Conservation (phyloP, 371 early-diverging fungal species). For the Rhizopus stolonifer region DNA sequence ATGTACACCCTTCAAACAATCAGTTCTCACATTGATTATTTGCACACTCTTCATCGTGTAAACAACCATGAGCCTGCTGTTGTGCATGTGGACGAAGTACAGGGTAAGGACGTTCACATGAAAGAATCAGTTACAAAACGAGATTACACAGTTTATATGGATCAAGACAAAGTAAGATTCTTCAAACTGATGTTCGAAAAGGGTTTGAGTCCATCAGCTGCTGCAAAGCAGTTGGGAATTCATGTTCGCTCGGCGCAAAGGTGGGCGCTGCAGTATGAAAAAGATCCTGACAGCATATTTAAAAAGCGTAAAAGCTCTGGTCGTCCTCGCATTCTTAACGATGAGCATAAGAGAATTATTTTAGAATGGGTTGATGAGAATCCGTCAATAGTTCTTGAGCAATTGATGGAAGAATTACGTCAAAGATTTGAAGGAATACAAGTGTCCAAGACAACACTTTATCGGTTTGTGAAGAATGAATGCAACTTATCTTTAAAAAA, state of each 20-base stretch:
- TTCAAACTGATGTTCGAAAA: too few relatives aligned
- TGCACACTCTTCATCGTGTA: not conserved
- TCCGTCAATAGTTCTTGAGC: too few relatives aligned
- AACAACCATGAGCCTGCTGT: not conserved
- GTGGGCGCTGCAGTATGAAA: conserved; percentile 19
- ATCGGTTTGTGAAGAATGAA: too few relatives aligned
- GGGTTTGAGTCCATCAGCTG: too few relatives aligned
- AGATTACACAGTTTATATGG: conserved; percentile 9
- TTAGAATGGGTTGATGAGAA: conserved; percentile 11
- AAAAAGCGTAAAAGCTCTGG: conserved; percentile 8
- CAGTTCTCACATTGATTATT: conserved; percentile 12
- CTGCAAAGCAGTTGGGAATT: too few relatives aligned
- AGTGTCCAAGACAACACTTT: too few relatives aligned
- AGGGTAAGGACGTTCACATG: conserved; percentile 8
- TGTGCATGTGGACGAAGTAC: conserved; percentile 1
- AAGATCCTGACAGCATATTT: conserved; percentile 14
- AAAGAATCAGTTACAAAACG: conserved; percentile 3
- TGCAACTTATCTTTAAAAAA: too few relatives aligned
- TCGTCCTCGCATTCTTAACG: conserved; percentile 10
- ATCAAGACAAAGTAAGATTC: conserved; percentile 8
- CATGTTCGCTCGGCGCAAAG: too few relatives aligned
- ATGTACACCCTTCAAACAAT: conserved; percentile 12
- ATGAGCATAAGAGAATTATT: conserved; percentile 11
- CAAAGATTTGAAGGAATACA: too few relatives aligned
- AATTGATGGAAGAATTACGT: too few relatives aligned